A percentile compares a stretch with the other conserved stretches of the same genome.
Conservation (phyloP, 352 stramenopile species). For the Phytopythium chamaehyphon region DNA sequence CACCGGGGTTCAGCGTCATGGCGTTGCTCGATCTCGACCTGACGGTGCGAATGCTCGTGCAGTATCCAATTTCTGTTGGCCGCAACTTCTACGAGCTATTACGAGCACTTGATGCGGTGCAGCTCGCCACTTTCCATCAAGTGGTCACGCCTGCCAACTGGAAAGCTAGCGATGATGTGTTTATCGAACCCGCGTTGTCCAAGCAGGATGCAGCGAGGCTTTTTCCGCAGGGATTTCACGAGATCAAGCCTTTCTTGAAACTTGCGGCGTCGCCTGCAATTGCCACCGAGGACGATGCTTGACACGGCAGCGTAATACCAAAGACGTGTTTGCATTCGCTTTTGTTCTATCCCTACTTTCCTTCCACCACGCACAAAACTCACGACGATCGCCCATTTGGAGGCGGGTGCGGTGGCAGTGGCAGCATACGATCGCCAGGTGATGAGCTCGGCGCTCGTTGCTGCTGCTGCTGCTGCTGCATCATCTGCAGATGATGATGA, state of each 20-base stretch:
- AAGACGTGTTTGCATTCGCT: not conserved
- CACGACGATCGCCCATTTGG: not conserved
- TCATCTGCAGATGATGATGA: too few relatives aligned
- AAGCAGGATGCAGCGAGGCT: constrained; percentile 68
- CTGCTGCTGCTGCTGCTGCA: constrained; percentile 27
- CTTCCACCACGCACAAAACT: not conserved
- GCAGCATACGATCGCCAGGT: constrained; percentile 25
- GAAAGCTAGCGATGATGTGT: constrained; percentile 85
- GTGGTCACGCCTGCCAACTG: constrained; percentile 81
- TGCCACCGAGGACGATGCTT: constrained; percentile 26
- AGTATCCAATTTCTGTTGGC: constrained; percentile 65
- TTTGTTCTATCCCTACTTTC: too few relatives aligned
- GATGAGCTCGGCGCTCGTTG: constrained; percentile 28
- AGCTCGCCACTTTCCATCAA: constrained; percentile 71
- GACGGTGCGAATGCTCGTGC: constrained; percentile 53
- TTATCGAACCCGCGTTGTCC: constrained; percentile 67
- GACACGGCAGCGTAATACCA: not conserved
- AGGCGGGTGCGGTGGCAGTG: constrained; percentile 5
- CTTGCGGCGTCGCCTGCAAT: constrained; percentile 70
- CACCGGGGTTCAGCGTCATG: constrained; percentile 55
- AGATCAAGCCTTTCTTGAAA: constrained; percentile 77
- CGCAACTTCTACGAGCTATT: constrained; percentile 84
- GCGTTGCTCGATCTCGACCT: constrained; percentile 74
- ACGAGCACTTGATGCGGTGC: constrained; percentile 59
- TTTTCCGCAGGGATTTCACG: constrained; percentile 77